Base-by-base conservation (phyloP, 306 rosid species). In the Spatholobus suberectus region DNA sequence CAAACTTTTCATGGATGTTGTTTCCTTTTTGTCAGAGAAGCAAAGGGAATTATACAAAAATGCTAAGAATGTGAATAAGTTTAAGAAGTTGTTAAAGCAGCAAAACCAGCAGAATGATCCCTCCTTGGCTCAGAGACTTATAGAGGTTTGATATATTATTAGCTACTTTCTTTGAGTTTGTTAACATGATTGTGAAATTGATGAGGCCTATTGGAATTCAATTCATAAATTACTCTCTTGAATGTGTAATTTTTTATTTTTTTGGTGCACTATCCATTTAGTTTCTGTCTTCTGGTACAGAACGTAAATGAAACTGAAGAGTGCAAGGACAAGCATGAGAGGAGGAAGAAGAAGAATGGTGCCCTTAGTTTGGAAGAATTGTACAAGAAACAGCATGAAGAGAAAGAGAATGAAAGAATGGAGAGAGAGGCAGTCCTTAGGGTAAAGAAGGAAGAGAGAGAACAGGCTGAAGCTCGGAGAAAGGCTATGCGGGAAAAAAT, bases 11-110 rank as follows among this genome's bases (percentile, higher is more conserved):
- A 75, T 32, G 67, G 80, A 17, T 81, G 78, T 76, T 59, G 49
- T 78, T 69, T 85, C 20, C 35, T 35, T 66, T 34, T 58, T 84
- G 68, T 75, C 92, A 95, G 97, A 95, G 79, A 93, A 90, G 82
- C 90, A 93, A 37, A 89, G 86, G 61, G 98, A 93, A 88, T 85
- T 95, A 68, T 84, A 90, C 67, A 88, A 88, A 83, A 93, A 95
- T 86, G 96, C 95, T n/a, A 93, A 91, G 79, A 82, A 83, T 34
- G 92, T 95, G 76, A 89, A 85, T 29, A 95, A 95, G 94, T 95
- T 77, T 68, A 90, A 83, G 91, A 93, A 89, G 87, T 84, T 88
- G 65, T 38, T 90, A 32, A 95, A 90, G 81, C 88, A 84, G 59
- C 85, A 84, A 49, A 87, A 78, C 82, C 89, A 82, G 70, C 88